These are phyloP conservation scores for Salisapilia sapeloensis DNA, from an alignment of 352 stramenopile species.

Conservation along the genomic window DNA sequence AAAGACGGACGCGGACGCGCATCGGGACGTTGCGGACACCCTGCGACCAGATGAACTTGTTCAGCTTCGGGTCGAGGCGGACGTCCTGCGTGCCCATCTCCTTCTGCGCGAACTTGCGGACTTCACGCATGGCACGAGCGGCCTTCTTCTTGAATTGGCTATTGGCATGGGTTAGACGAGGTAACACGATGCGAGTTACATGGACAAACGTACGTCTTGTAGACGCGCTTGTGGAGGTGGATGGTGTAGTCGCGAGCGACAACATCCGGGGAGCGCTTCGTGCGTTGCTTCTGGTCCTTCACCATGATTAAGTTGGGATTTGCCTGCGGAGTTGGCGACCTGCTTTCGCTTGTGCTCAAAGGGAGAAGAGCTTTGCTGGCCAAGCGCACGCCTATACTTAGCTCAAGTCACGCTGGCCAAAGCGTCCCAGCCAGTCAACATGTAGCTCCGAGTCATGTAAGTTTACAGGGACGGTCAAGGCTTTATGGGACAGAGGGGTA, in stretches of 20 bases:
- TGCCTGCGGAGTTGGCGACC: no score
- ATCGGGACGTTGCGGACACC: constrained; percentile 97
- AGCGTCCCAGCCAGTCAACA: no score
- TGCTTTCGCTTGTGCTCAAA: no score
- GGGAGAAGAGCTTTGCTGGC: no score
- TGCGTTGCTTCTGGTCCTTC: constrained; percentile 78
- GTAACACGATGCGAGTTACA: constrained; percentile 79
- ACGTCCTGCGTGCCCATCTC: constrained; percentile 96
- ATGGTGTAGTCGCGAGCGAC: constrained; percentile 98
- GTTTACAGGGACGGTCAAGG: no score
- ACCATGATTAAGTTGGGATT: no score
- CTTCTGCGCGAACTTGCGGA: constrained; percentile 95
- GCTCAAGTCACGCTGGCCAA: no score
- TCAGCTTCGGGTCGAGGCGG: constrained; percentile 90
- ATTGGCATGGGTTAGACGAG: constrained; percentile 62
- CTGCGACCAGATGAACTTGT: constrained; percentile 96
- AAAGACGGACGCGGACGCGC: constrained; percentile 94
- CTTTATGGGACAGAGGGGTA: no score
- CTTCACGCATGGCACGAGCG: constrained; percentile 92
- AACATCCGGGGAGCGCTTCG: constrained; percentile 84
- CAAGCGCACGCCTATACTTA: no score
- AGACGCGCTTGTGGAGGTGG: constrained; percentile 96
- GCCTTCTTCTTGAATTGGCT: constrained; percentile 97
- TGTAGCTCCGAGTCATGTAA: no score
- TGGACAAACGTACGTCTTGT: constrained; percentile 59